Conservation (phyloP, 2,329 filamentous ascomycete genomes). For the Hypocrella siamensis region DNA sequence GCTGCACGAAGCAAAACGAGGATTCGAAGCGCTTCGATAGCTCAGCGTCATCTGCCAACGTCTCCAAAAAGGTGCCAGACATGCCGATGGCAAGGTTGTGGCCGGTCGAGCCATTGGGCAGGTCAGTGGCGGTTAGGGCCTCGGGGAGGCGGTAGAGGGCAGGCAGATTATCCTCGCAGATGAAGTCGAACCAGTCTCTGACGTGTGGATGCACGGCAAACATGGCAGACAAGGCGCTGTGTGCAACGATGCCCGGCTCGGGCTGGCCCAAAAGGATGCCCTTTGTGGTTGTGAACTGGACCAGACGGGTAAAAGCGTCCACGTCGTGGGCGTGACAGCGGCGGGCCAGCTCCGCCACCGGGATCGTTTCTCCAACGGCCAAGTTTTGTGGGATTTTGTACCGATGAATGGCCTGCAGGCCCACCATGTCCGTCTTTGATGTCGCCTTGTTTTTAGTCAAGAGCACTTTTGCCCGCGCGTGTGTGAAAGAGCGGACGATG, state of each 20-base stretch:
- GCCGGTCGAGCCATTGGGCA: background rate
- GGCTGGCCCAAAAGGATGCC: background rate
- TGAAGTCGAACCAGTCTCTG: background rate
- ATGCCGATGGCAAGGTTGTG: background rate
- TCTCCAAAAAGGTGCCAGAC: background rate
- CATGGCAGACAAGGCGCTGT: background rate
- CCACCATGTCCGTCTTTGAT: background rate
- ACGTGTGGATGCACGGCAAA: background rate
- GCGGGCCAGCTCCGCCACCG: background rate
- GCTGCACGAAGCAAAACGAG: background rate
- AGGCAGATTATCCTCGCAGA: background rate
- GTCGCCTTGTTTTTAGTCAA: background rate
- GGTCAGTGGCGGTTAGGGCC: background rate
- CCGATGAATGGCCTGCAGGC: background rate
- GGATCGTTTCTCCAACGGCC: background rate
- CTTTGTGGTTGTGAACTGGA: background rate
- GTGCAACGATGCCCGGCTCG: background rate
- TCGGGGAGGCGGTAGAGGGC: background rate
- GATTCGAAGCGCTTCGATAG: background rate
- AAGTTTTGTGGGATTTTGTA: background rate
- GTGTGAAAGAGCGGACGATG: too few relatives aligned
- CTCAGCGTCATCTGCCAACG: background rate
- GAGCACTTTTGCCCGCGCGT: too few relatives aligned
- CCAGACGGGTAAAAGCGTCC: background rate
- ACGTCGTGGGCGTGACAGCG: background rate